Conservation (phyloP, 2,329 filamentous ascomycete genomes). For the Thielaviopsis ethacetica region DNA sequence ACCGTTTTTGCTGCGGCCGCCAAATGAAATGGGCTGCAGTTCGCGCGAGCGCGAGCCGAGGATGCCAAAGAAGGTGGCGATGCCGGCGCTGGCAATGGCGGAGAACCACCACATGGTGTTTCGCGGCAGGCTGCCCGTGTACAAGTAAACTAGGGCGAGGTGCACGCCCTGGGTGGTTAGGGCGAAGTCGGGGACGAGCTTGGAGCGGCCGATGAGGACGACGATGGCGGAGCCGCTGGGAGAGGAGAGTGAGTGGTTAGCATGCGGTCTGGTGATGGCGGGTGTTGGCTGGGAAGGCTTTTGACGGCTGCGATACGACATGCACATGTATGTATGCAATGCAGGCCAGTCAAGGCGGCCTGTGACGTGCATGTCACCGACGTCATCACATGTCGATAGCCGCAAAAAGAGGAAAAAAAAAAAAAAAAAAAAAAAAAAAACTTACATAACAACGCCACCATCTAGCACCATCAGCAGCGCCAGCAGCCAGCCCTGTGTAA, state of each 20-base stretch:
- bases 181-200: conserved; percentile 89
- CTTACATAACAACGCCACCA: conserved; percentile 35
- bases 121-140: conserved; percentile 58
- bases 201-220: conserved; percentile 69
- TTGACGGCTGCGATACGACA: too few species aligned
- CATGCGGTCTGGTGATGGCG: too few species aligned
- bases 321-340: not conserved
- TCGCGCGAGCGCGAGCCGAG: conserved; percentile 90
- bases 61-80: conserved; percentile 48
- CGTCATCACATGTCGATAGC: not conserved
- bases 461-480: conserved; percentile 41
- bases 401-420: conserved; percentile 1
- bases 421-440: conserved; percentile 7
- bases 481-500: conserved; percentile 43
- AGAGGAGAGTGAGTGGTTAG: not conserved
- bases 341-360: not conserved
- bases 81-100: conserved; percentile 30
- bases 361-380: not conserved
- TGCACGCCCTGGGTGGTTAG: conserved; percentile 77
- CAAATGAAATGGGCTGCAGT: conserved; percentile 75
- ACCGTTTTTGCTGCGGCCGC: conserved; percentile 31
- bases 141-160: conserved; percentile 60
- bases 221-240: conserved; percentile 67
- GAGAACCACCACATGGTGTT: conserved; percentile 75
- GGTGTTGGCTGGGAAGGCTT: not conserved